These are phyloP conservation scores for Saccharomyces hybrid DNA, from an alignment of 1,139 yeast genomes.

Conservation along the genomic window DNA sequence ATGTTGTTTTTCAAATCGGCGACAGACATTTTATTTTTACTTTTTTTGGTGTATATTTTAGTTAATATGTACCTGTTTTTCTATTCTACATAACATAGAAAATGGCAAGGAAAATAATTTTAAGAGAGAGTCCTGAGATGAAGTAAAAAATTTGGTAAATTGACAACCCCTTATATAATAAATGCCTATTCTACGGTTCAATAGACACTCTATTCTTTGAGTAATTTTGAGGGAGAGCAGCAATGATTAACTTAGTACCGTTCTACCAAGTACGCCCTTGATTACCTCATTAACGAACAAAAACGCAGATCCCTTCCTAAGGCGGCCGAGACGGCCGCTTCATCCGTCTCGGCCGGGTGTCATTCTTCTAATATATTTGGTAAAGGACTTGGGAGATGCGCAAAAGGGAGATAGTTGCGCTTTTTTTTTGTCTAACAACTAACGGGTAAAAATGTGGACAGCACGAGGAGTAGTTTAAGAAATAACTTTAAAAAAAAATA, in stretches of 20 bases:
- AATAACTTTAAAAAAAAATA: background rate
- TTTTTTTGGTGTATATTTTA: background rate
- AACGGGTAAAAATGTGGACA: background rate
- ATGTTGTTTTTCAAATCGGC: slow-evolving; percentile 15
- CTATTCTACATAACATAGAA: background rate
- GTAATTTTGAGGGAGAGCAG: background rate
- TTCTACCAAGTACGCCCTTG: background rate
- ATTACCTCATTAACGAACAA: background rate
- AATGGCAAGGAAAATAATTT: background rate
- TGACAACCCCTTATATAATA: background rate
- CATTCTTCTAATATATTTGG: background rate
- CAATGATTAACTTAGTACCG: background rate
- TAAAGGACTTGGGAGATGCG: background rate
- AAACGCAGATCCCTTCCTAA: background rate
- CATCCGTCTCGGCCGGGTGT: background rate
- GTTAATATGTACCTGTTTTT: background rate
- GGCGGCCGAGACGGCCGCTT: background rate
- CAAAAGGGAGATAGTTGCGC: background rate
- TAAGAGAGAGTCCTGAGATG: background rate
- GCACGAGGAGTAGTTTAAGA: background rate
- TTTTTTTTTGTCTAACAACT: background rate
- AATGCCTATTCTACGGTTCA: background rate
- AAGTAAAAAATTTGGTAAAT: background rate
- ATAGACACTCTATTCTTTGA: background rate
- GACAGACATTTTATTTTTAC: slow-evolving; percentile 14